A percentile compares a stretch with the other conserved stretches of the same genome.
Evolutionary conservation across 768 basidiomycete genomes (phyloP).

Genomic region (Mycena galopus): DNA sequence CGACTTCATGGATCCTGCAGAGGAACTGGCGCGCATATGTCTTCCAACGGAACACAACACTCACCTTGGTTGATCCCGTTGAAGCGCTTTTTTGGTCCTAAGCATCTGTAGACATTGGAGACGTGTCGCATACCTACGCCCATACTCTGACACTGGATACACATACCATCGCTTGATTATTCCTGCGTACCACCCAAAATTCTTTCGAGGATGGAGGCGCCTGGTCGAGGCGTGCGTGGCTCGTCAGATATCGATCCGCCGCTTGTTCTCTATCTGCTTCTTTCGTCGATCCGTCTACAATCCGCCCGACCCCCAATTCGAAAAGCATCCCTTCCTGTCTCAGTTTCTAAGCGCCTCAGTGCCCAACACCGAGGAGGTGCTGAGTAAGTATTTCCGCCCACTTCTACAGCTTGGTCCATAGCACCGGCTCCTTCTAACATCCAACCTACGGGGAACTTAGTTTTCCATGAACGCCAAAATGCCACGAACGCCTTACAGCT

Average conservation of each 20-base stretch:
- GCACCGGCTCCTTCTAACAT: not conserved
- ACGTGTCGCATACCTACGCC: slow-evolving; percentile 4
- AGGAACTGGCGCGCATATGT: slow-evolving; percentile 9
- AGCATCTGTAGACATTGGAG: too few relatives aligned
- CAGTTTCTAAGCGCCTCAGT: not conserved
- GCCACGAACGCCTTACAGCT: not conserved
- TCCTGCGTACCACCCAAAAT: not conserved
- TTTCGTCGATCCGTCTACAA: not conserved
- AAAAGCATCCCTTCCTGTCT: not conserved
- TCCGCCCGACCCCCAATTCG: not conserved
- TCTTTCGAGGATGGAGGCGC: not conserved
- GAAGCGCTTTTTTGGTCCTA: slow-evolving; percentile 1
- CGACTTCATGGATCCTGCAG: not conserved
- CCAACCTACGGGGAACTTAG: too few relatives aligned
- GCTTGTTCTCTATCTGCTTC: not conserved
- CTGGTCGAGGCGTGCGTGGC: slow-evolving; percentile 2
- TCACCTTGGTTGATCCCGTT: slow-evolving; percentile 3
- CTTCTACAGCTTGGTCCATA: not conserved
- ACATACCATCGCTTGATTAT: not conserved
- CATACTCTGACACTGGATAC: slow-evolving; percentile 11
- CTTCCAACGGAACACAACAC: slow-evolving; percentile 12
- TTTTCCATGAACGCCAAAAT: not conserved
- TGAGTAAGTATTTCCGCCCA: not conserved
- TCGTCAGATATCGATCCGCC: not conserved
- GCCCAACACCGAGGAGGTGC: too few relatives aligned